Conservation (phyloP, 1,139 yeast species). For the Taphrina wiesneri region DNA sequence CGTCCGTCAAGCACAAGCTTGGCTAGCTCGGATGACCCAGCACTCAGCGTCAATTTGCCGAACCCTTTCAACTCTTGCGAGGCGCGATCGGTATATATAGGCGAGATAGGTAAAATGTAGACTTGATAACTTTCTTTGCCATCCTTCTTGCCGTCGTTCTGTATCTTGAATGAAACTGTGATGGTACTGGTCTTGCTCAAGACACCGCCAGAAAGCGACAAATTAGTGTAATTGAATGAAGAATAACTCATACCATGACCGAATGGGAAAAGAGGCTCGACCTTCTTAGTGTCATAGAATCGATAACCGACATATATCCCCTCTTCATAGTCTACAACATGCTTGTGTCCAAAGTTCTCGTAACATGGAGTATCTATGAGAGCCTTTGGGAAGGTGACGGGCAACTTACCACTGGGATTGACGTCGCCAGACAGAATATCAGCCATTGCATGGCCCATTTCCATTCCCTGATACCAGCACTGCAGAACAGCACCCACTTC, state of each 20-base stretch:
- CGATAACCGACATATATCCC: constrained; percentile 64
- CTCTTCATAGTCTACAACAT: constrained; percentile 57
- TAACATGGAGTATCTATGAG: constrained; percentile 45
- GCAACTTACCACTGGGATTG: constrained; percentile 64
- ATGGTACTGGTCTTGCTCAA: not conserved
- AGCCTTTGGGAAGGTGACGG: constrained; percentile 59
- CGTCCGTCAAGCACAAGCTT: not conserved
- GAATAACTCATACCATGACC: constrained; percentile 65
- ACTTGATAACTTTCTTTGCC: not conserved
- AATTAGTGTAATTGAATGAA: constrained; percentile 47
- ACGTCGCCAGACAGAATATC: constrained; percentile 64
- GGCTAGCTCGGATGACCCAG: not conserved
- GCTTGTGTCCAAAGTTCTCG: constrained; percentile 47
- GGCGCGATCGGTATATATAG: not conserved
- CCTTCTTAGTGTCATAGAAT: constrained; percentile 56
- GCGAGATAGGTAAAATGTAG: not conserved
- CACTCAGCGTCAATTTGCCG: not conserved
- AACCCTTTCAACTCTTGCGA: not conserved
- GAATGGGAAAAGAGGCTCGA: constrained; percentile 57
- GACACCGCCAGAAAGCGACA: constrained; percentile 39
- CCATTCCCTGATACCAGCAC: constrained; percentile 47
- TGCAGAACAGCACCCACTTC: not conserved
- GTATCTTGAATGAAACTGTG: not conserved
- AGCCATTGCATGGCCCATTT: constrained; percentile 56
- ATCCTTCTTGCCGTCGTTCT: not conserved